These are phyloP conservation scores for Arthrocladium fulminans DNA, from an alignment of 2,329 filamentous ascomycete species.

Conservation along the genomic window DNA sequence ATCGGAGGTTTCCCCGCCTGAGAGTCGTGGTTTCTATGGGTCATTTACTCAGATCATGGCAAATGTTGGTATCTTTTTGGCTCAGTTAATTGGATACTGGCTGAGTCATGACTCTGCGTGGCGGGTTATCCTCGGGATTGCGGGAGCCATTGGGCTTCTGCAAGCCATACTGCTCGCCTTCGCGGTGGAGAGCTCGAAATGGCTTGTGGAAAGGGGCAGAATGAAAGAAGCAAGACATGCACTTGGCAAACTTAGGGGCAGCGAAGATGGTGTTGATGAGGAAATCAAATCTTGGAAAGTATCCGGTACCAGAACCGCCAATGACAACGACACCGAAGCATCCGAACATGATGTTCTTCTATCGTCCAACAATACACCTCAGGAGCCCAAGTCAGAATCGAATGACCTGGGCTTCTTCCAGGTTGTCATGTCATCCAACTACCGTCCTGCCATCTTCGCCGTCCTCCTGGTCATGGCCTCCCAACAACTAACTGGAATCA, in stretches of 20 bases:
- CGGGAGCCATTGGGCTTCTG: conserved; percentile 56
- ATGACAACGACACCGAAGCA: conserved; percentile 18
- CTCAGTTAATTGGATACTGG: conserved; percentile 81
- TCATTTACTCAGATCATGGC: conserved; percentile 87
- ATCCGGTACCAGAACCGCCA: conserved; percentile 26
- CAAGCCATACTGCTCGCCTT: conserved; percentile 64
- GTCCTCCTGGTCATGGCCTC: conserved; percentile 84
- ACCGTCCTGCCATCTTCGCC: conserved; percentile 67
- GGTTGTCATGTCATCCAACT: conserved; percentile 56
- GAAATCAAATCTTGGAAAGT: conserved; percentile 55
- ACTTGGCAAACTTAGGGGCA: conserved; percentile 68
- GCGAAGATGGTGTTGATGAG: conserved; percentile 57
- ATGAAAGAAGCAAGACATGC: conserved; percentile 54
- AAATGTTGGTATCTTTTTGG: conserved; percentile 77
- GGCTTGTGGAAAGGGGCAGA: conserved; percentile 62
- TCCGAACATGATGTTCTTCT: conserved; percentile 67
- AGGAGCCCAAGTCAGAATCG: too few species aligned
- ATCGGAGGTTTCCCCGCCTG: conserved; percentile 73
- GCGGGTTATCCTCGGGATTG: conserved; percentile 72
- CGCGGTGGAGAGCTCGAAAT: conserved; percentile 81
- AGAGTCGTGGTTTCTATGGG: conserved; percentile 68
- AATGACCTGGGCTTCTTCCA: conserved; percentile 52
- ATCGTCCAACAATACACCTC: conserved; percentile 16
- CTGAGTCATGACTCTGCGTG: conserved; percentile 70
- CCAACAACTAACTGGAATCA: conserved; percentile 88